Evolutionary conservation across 2,329 filamentous ascomycete genomes (phyloP).

Genomic region (Ophiostoma pallidulum): DNA sequence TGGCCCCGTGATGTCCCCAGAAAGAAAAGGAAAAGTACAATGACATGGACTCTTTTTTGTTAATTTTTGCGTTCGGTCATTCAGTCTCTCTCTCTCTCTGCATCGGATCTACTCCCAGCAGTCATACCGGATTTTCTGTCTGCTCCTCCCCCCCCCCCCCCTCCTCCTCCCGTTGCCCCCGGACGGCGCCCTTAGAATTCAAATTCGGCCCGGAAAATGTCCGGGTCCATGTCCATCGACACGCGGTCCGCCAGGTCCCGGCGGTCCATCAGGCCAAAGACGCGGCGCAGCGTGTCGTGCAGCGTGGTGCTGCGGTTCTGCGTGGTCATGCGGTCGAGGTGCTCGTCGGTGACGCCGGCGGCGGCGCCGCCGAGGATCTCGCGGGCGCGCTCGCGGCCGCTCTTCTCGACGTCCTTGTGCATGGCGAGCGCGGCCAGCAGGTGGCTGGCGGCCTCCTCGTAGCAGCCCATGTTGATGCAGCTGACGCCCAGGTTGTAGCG

Average conservation of each 20-base stretch:
- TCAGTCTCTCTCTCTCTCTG: no score
- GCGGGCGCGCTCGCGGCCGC: constrained; percentile 71
- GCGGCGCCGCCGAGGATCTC: constrained; percentile 62
- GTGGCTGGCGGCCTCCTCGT: constrained; percentile 85
- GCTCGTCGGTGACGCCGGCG: constrained; percentile 49
- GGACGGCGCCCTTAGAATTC: constrained; percentile 63
- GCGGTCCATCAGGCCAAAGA: constrained; percentile 94
- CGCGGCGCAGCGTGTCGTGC: constrained; percentile 84
- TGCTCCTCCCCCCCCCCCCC: not conserved
- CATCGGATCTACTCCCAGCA: no score
- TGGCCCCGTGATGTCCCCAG: no score
- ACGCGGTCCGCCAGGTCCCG: constrained; percentile 83
- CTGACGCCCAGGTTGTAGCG: constrained; percentile 93
- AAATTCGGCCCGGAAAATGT: constrained; percentile 80
- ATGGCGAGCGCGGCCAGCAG: constrained; percentile 85
- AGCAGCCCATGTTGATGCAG: constrained; percentile 96
- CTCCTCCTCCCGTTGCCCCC: no score
- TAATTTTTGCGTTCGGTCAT: no score
- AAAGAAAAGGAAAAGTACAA: no score
- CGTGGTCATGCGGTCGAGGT: constrained; percentile 77
- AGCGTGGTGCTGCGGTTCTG: constrained; percentile 97
- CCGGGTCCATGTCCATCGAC: constrained; percentile 81
- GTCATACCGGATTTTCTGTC: not conserved
- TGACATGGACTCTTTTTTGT: no score
- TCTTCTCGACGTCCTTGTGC: constrained; percentile 87